These are phyloP conservation scores for Yamadazyma diddensiae DNA, from an alignment of 1,139 yeast genomes.

Conservation along the genomic window DNA sequence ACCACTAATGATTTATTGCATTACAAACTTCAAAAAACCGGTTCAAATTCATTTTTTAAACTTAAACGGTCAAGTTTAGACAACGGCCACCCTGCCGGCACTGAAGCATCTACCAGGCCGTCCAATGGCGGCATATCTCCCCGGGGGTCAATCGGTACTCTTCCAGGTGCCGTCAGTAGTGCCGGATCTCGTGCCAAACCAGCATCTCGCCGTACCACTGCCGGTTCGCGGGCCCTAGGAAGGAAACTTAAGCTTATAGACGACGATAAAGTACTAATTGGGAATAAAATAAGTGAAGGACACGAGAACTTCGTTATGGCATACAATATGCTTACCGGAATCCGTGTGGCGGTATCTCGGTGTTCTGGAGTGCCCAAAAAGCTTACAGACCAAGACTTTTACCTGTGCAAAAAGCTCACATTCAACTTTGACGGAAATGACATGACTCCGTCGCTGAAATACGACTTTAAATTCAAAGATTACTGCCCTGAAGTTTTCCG, in stretches of 20 bases:
- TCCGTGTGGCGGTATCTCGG: conserved; percentile 89
- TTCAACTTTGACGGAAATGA: conserved; percentile 89
- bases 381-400: conserved; percentile 68
- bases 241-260: conserved; percentile 35
- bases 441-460: conserved; percentile 86
- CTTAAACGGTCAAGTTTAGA: neutral
- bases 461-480: conserved; percentile 95
- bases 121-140: conserved; percentile 1
- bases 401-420: conserved; percentile 69
- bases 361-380: conserved; percentile 85
- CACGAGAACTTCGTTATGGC: conserved; percentile 93
- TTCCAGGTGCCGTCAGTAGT: conserved; percentile 1
- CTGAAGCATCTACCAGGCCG: neutral
- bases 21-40: conserved; percentile 11
- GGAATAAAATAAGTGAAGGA: conserved; percentile 85
- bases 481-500: conserved; percentile 94
- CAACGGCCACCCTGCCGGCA: neutral
- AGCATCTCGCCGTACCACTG: neutral
- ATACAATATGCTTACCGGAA: conserved; percentile 95
- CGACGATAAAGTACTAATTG: conserved; percentile 68
- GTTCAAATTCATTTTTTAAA: conserved; percentile 1
- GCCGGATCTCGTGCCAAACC: no score
- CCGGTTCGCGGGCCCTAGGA: neutral
- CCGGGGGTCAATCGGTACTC: neutral
- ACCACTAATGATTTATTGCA: conserved; percentile 15